phyloP scores from a whole-genome alignment of 2,329 filamentous ascomycete species.

The Exophiala calicioides region DNA sequence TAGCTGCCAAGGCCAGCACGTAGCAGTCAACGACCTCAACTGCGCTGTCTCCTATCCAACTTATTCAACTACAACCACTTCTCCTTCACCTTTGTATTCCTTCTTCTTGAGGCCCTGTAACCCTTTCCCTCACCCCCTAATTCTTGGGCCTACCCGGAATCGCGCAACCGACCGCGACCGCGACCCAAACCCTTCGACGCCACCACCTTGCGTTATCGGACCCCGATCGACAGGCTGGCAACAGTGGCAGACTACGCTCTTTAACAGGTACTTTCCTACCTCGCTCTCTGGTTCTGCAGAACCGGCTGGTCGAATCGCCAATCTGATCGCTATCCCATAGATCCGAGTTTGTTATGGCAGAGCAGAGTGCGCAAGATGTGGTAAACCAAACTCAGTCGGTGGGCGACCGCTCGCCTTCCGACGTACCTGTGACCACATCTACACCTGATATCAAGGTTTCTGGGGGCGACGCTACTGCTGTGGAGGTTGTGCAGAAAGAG shows the following conservation, averaged over 20 bases:
- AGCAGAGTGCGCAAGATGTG: slow-evolving; percentile 70
- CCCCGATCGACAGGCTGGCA: slow-evolving; percentile 19
- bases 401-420: slow-evolving; percentile 64
- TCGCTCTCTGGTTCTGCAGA: slow-evolving; percentile 6
- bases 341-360: slow-evolving; percentile 69
- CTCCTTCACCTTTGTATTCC: slow-evolving; percentile 18
- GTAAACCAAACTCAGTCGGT: slow-evolving; percentile 70
- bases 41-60: slow-evolving; percentile 26
- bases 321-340: slow-evolving; percentile 43
- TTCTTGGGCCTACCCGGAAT: too few species aligned
- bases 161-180: slow-evolving; percentile 1
- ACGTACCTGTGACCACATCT: slow-evolving; percentile 64
- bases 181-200: slow-evolving; percentile 11
- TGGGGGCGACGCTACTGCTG: slow-evolving; percentile 42
- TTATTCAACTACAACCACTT: slow-evolving; percentile 20
- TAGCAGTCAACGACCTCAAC: slow-evolving; percentile 12
- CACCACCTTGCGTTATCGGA: slow-evolving; percentile 15
- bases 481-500: slow-evolving; percentile 46
- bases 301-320: too few species aligned
- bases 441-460: slow-evolving; percentile 43
- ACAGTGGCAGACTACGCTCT: slow-evolving; percentile 26
- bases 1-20: slow-evolving; percentile 9
- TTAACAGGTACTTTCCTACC: slow-evolving; percentile 23
- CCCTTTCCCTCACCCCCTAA: slow-evolving; percentile 6
- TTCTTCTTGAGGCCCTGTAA: slow-evolving; percentile 13